Base-by-base conservation (phyloP, 768 basidiomycete genomes). In the Pulveroboletus frians region DNA sequence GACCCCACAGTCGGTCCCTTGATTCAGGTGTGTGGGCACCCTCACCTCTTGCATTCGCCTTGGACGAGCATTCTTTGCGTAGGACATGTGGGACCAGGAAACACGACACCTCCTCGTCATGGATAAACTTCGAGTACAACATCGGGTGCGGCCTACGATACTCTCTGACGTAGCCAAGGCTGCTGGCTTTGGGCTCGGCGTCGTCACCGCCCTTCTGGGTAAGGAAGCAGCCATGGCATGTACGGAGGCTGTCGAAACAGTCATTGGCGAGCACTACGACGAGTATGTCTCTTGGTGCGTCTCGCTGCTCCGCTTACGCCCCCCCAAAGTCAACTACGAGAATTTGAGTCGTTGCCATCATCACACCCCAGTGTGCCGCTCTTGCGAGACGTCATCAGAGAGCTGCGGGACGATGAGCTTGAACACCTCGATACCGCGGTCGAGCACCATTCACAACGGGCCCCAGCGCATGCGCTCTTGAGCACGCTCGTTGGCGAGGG, bases 51-150 rank as follows among this genome's bases (percentile, higher is more conserved):
- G 40, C 15, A 31, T 30, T 47, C 39, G 11, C 42, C 43, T 48
- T 46, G 39, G 20, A 29, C 48, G 52, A 35, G 49, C n/a, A 27
- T 29, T 36, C 27, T 31, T 37, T 30, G 42, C 13, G n/a, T 36
- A 97, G 93, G 86, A 89, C 51, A 98, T 98, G 94, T 97, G 93
- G 92, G 82, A 91, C 30, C 92, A 92, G 64, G 94, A 98, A 69
- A 88, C 87, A 71, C 91, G 89, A 64, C 94, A 98, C 67, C 73
- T 98, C 11, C 62, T 71, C 0, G 89, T 92, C 29, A 90, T 95
- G 83, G 80, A 93, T 62, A 85, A 81, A 59, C 69, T 98, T 17
- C 88, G 88, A 57, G 57, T 77, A 3, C 93, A 98, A 65, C 92
- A 97, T 64, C 74, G 74, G 21, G 76, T 91, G 32, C 79, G 94